Percentiles rank a stretch among this genome's conserved stretches.
Conservation (phyloP, 257 asterid species). For the Agastache rugosa region DNA sequence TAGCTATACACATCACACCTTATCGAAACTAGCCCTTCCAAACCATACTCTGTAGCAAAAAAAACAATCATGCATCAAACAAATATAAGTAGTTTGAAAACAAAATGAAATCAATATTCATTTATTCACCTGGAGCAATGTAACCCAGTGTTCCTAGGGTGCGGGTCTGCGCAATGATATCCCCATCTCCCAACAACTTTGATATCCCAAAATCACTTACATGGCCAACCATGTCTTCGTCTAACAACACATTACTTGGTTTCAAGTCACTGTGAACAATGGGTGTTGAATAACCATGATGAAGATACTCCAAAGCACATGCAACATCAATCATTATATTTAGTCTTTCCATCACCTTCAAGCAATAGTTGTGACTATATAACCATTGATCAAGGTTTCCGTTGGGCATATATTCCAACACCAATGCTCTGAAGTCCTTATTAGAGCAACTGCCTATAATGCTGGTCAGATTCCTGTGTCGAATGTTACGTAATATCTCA, state of each 20-base stretch:
- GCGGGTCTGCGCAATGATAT: not conserved
- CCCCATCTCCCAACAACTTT: not conserved
- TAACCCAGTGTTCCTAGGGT: constrained; percentile 6
- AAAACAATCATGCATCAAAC: not conserved
- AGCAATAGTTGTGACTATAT: constrained; percentile 4
- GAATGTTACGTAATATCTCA: constrained; percentile 2
- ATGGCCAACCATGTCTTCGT: constrained; percentile 8
- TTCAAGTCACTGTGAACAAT: constrained; percentile 8
- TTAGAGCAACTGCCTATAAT: constrained; percentile 15
- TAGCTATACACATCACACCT: constrained; percentile 24
- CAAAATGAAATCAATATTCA: not conserved
- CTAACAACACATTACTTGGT: constrained; percentile 20
- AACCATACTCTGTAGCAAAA: not conserved
- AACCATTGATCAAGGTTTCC: constrained; percentile 8
- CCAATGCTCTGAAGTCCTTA: not conserved
- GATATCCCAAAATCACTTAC: constrained; percentile 22
- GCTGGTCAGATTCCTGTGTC: not conserved
- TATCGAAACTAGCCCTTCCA: constrained; percentile 19
- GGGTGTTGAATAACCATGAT: not conserved
- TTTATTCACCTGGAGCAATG: constrained; percentile 13
- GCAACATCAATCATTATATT: constrained; percentile 12
- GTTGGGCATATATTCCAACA: constrained; percentile 6
- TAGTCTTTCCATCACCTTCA: not conserved
- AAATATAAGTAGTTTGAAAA: not conserved
- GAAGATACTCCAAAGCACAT: constrained; percentile 17